These are phyloP conservation scores for Pleomassaria siparia DNA, from an alignment of 2,329 filamentous ascomycete species.

Conservation along the genomic window DNA sequence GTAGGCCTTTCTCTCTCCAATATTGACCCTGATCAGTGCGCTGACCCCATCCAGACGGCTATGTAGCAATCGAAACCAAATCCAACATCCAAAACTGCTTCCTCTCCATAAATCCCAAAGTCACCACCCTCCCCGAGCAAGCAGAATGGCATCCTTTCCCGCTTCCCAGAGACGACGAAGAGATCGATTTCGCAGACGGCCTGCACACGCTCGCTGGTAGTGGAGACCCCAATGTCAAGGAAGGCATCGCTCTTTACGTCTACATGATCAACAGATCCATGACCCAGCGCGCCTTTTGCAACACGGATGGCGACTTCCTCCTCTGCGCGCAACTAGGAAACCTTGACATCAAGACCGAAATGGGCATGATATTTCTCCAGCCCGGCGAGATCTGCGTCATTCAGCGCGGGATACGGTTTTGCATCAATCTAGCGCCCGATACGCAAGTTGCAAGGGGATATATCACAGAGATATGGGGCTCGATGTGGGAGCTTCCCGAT, in stretches of 20 bases:
- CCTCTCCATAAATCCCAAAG: constrained; percentile 49
- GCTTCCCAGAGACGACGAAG: constrained; percentile 37
- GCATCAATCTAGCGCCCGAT: constrained; percentile 35
- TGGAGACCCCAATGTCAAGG: constrained; percentile 53
- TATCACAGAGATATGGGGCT: constrained; percentile 45
- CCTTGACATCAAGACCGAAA: constrained; percentile 43
- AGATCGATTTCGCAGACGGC: constrained; percentile 52
- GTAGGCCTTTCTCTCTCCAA: constrained; percentile 17
- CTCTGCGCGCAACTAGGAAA: constrained; percentile 40
- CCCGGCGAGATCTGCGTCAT: constrained; percentile 46
- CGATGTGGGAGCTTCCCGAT: constrained; percentile 44
- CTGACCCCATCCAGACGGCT: constrained; percentile 26
- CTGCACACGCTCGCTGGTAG: constrained; percentile 54
- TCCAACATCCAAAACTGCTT: constrained; percentile 48
- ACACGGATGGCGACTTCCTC: constrained; percentile 45
- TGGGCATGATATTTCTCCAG: constrained; percentile 42
- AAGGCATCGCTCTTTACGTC: constrained; percentile 54
- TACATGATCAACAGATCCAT: constrained; percentile 53
- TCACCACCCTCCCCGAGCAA: constrained; percentile 54
- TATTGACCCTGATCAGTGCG: background rate
- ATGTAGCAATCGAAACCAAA: constrained; percentile 28
- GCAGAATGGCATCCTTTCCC: constrained; percentile 52
- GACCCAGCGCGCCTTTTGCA: constrained; percentile 50
- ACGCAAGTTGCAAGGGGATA: constrained; percentile 41
- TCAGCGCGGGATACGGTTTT: constrained; percentile 44